phyloP scores from a whole-genome alignment of 306 rosid species.

The Vigna nakashimae region DNA sequence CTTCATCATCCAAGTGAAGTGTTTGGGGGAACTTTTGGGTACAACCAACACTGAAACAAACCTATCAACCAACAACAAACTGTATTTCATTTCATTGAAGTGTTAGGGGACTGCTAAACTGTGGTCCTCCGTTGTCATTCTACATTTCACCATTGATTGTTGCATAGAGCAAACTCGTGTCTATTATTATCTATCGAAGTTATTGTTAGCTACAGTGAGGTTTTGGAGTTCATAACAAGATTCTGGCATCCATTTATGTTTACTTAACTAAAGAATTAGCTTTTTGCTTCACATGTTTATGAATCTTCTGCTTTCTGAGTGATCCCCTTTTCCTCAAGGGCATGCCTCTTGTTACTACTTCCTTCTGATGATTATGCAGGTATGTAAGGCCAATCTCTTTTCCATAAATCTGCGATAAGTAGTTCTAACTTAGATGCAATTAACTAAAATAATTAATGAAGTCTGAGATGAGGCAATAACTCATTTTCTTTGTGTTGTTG shows the following conservation, averaged over 20 bases:
- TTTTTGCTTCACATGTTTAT: neutral
- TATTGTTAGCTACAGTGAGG: neutral
- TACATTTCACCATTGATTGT: neutral
- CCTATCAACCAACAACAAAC: neutral
- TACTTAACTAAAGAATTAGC: neutral
- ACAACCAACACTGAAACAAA: neutral
- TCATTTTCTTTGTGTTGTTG: too few species aligned
- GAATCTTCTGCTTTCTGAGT: neutral
- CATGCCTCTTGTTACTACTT: slow-evolving; percentile 40
- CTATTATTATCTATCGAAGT: neutral
- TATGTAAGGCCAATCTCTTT: neutral
- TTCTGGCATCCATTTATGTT: neutral
- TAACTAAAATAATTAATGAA: too few species aligned
- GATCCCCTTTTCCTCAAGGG: slow-evolving; percentile 27
- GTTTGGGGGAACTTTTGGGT: slow-evolving; percentile 20
- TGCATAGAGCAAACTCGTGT: neutral
- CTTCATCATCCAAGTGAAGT: neutral
- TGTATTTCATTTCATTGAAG: neutral
- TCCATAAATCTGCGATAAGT: neutral
- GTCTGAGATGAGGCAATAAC: too few species aligned
- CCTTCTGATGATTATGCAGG: neutral
- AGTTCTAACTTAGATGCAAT: neutral
- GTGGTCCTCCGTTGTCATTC: neutral
- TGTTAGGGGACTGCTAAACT: too few species aligned
- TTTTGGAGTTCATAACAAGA: neutral